Evolutionary conservation across 2,329 filamentous ascomycete genomes (phyloP), one percentile per base, ranked within the genome.

Genomic region (Fusarium sambucinum): DNA sequence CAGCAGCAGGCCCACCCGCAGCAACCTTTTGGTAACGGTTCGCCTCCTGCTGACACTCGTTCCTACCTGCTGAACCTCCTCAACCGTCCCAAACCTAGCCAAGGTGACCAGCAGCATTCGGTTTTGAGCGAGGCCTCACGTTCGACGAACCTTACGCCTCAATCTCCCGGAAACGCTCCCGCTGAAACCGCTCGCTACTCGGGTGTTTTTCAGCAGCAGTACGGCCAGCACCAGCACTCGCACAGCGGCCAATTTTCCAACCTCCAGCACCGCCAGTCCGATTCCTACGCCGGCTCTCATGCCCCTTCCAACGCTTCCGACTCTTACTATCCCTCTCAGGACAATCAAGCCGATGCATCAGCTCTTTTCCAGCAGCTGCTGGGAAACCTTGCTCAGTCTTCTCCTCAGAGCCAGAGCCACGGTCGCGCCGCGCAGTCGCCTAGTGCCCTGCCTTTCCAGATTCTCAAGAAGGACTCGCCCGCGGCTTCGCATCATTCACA

Each of bases 31-130:
- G 82, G 79, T 66, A 79, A 82, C 27, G 81, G 82, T 33, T 82
- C 86, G 42, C 86, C 88, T 54, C 80, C 86, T 23, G 85, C 88
- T 46, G 90, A 93, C 77, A 92, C 94, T 6, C 92, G 96, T 78
- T 90, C 95, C 68, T 92, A 96, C 75, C 84, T 99, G 47, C 88
- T 98, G 66, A 91, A 93, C 73, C 84, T 98, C 60, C 86, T 99
- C 68, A 96, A 94, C 75, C 90, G 91, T 48, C 89, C 92, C 53
- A 94, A 90, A 80, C 88, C 88, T 14, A 83, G 84, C 59, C 88
- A 90, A 77, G 83, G 81, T 47, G 86, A 89, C 46, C 80, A 81
- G 63, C 75, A 80, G 66, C 74, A 79, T 33, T 57, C 60, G 8
- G 72, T 80, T 54, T 52, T 82, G 63, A 75, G 77, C 53, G 84